These are phyloP conservation scores for Pythium biforme DNA, from an alignment of 352 stramenopile species.

Conservation along the genomic window DNA sequence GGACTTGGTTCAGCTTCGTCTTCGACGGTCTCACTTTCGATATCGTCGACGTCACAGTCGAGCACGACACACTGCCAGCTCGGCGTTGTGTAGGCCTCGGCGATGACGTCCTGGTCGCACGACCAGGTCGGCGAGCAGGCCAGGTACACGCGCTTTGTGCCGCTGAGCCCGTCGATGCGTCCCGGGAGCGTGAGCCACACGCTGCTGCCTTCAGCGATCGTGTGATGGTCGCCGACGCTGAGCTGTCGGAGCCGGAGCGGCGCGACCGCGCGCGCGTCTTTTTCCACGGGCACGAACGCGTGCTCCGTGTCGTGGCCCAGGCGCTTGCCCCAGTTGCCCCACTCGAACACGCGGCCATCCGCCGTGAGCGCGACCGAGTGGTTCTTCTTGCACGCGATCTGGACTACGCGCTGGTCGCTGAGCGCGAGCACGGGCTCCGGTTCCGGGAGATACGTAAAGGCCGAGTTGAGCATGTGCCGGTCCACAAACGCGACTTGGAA, in stretches of 20 bases:
- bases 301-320: slow-evolving; percentile 52
- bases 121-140: slow-evolving; percentile 28
- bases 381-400: slow-evolving; percentile 59
- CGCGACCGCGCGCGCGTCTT: slow-evolving; percentile 5
- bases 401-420: slow-evolving; percentile 36
- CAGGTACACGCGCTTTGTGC: slow-evolving; percentile 21
- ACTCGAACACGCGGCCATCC: slow-evolving; percentile 54
- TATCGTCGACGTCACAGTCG: slow-evolving; percentile 55
- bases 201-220: slow-evolving; percentile 57
- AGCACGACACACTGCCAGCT: slow-evolving; percentile 39
- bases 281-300: slow-evolving; percentile 54
- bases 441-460: slow-evolving; percentile 63
- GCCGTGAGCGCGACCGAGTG: slow-evolving; percentile 49
- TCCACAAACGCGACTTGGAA: slow-evolving; percentile 71
- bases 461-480: slow-evolving; percentile 58
- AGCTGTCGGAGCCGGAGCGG: slow-evolving; percentile 42
- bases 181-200: slow-evolving; percentile 49
- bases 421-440: slow-evolving; percentile 60
- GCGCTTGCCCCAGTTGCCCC: slow-evolving; percentile 69
- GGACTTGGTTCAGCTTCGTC: too few relatives aligned
- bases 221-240: slow-evolving; percentile 54
- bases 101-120: slow-evolving; percentile 32
- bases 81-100: slow-evolving; percentile 1
- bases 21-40: slow-evolving; percentile 30
- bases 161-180: slow-evolving; percentile 9